phyloP scores from a whole-genome alignment of 2,329 filamentous ascomycete species.

The Alternaria arbusti region DNA sequence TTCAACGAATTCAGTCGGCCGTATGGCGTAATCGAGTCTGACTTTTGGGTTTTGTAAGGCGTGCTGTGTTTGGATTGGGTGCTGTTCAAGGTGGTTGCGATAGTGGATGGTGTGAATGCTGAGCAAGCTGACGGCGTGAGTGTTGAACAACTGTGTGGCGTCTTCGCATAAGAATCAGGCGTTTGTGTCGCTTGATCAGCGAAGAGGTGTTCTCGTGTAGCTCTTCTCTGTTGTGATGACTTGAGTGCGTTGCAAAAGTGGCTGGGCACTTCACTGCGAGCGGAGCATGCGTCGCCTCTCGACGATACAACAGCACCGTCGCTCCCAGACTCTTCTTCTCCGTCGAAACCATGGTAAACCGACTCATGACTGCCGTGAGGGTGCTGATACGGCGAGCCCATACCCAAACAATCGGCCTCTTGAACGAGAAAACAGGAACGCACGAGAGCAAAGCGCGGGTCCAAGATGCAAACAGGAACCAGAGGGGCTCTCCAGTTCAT shows the following conservation, averaged over 20 bases:
- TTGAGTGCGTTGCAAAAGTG: not conserved
- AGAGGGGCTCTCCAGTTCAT: not conserved
- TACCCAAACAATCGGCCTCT: not conserved
- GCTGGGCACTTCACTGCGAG: not conserved
- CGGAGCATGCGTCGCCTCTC: too few species aligned
- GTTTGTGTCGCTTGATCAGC: not conserved
- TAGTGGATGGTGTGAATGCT: not conserved
- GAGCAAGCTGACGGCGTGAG: not conserved
- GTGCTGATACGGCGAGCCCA: not conserved
- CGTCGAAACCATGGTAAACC: not conserved
- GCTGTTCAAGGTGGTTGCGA: not conserved
- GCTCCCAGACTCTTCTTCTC: not conserved
- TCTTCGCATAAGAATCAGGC: too few species aligned
- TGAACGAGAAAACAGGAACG: not conserved
- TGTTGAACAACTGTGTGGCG: not conserved
- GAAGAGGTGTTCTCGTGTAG: not conserved
- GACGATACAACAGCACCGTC: not conserved
- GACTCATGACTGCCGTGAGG: not conserved
- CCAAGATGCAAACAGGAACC: not conserved
- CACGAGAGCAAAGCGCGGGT: not conserved
- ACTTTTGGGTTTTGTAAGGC: not conserved
- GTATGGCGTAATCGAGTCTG: too few species aligned
- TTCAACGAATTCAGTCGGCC: too few species aligned
- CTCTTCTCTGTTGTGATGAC: not conserved
- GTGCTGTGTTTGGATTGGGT: not conserved